Base-by-base conservation (phyloP, 1,139 yeast genomes). In the Suhomyces terraborum region DNA sequence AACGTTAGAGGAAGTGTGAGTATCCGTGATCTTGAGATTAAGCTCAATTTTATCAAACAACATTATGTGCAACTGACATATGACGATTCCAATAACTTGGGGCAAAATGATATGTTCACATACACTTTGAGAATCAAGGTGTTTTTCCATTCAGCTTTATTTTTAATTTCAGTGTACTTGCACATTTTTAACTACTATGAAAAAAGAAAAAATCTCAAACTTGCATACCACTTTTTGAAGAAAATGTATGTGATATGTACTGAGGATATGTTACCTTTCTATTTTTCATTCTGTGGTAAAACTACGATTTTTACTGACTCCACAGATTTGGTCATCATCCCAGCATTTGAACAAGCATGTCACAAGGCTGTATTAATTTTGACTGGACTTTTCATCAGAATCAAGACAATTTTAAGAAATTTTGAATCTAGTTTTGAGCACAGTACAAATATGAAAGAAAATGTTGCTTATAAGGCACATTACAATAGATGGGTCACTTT, bases 141-240 rank as follows among this genome's bases (percentile, higher is more conserved):
- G 10, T 51, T 40, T 30, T 43, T 45, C 29, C 35, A 37, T 2
- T 38, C 46, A 19, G 39, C 42, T 22, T 40, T 43, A 3, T 68
- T 75, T 43, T 56, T 64, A 38, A 50, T 66, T 14, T 56, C 73
- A 10, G 47, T 73, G 3, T 62, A 65, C 41, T 71, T 64, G 47
- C 69, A 71, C 47, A 55, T 75, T n/a, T 63, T 63, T 48, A 52
- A 69, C 14, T 64, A 72, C 46, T 73, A 69, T 45, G 80, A 75
- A 43, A 44, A 48, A 12, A 58, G 53, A 21, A 52, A 57, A 17
- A 59, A 64, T 33, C 36, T 43, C 13, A 51, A 53, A 6, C 50
- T 65, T 19, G 55, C 73, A 0, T 69, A 55, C 38, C 67, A 64
- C 43, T 72, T 70, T 46, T 42, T 66, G 38, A 69, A 61, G 45